Percentiles rank a stretch among this genome's conserved stretches.
Evolutionary conservation across 2,329 filamentous ascomycete species (phyloP).

Genomic region (Cladosporium sp.): DNA sequence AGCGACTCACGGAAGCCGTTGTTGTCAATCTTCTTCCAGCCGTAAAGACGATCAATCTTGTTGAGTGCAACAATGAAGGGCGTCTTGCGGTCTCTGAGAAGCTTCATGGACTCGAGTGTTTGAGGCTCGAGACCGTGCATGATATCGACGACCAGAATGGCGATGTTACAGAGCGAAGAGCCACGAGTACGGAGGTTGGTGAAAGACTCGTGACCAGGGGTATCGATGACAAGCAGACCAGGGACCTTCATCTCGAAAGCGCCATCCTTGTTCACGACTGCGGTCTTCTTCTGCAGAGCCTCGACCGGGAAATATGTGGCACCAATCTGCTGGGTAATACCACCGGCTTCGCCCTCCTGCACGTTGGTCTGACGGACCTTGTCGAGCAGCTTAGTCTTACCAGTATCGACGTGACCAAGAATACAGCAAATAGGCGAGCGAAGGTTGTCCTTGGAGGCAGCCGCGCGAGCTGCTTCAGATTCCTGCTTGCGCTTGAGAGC

Average conservation of each 20-base stretch:
- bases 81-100: constrained; percentile 88
- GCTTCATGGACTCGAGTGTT: constrained; percentile 93
- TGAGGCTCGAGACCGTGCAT: constrained; percentile 99
- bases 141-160: constrained; percentile 97
- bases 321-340: constrained; percentile 99
- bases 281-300: constrained; percentile 85
- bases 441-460: constrained; percentile 87
- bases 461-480: constrained; percentile 85
- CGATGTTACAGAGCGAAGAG: constrained; percentile 98
- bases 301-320: constrained; percentile 98
- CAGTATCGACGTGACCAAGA: constrained; percentile 98
- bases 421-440: constrained; percentile 99
- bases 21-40: constrained; percentile 98
- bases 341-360: constrained; percentile 96
- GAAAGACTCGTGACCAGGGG: constrained; percentile 99
- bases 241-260: constrained; percentile 96
- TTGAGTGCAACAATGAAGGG: constrained; percentile 98
- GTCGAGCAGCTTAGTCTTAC: constrained; percentile 98
- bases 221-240: constrained; percentile 94
- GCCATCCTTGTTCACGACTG: constrained; percentile 85
- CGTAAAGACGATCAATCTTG: constrained; percentile 99
- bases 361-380: constrained; percentile 99
- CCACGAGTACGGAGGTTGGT: constrained; percentile 95
- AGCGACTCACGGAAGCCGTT: constrained; percentile 96
- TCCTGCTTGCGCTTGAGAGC: constrained; percentile 84